Evolutionary conservation across 345 rosid genomes (phyloP).

Genomic region (Corchorus capsularis): DNA sequence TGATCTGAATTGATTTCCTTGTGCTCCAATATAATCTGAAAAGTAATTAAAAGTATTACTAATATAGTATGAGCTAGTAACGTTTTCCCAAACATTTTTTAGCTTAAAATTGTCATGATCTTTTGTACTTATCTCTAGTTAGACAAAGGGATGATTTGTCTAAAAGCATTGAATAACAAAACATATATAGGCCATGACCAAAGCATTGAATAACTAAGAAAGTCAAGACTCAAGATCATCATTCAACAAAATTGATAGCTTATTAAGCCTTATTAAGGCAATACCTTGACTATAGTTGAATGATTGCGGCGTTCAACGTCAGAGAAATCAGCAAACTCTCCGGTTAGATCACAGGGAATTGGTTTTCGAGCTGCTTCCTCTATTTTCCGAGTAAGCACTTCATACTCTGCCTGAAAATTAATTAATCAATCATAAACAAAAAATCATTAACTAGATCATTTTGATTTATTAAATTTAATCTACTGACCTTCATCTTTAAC

Average conservation of each 20-base stretch:
- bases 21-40: constrained; percentile 62
- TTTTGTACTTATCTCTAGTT: too few species aligned
- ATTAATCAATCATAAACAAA: neutral
- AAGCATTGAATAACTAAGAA: too few species aligned
- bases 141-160: too few species aligned
- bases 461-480: neutral
- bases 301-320: neutral
- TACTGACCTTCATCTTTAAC: constrained; percentile 36
- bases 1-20: constrained; percentile 21
- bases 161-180: too few species aligned
- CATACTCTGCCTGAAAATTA: constrained; percentile 32
- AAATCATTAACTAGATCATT: too few species aligned
- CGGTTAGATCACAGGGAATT: neutral
- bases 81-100: too few species aligned
- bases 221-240: too few species aligned
- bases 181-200: too few species aligned
- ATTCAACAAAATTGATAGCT: too few species aligned
- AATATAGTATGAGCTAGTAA: too few species aligned
- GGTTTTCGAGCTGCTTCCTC: neutral
- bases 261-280: neutral
- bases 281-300: neutral
- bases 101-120: too few species aligned
- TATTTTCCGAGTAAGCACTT: neutral
- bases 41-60: too few species aligned
- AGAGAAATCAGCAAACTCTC: neutral